Evolutionary conservation across 441 rosid species (phyloP), one percentile per base, ranked within the genome.

Genomic region (Populus hybrid): DNA sequence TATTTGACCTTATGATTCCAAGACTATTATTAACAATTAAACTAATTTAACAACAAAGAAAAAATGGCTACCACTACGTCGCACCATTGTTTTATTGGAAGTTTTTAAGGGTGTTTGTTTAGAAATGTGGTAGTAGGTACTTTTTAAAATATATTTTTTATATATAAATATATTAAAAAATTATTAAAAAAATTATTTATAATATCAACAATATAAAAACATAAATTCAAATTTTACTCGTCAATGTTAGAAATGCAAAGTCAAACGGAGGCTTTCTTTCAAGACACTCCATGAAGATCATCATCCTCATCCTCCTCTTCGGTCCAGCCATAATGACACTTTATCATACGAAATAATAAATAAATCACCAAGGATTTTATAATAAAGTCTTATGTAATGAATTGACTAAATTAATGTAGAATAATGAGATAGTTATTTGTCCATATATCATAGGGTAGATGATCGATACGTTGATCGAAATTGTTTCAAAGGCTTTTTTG

Each of bases 41-140:
- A 46, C 7, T 46, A 14, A 1, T 46, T 46, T 14, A 10, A 42
- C 16, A 36, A 11, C 10, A 42, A 42, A 42, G 10, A 0, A 42
- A 3, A 42, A 9, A 46, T 3, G 57, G 57, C 6, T 3, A 1
- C 0, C 18, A 46, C 20, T 4, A 46, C 4, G 28, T 26, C 53
- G 57, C 57, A 0, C 20, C 16, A 46, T 46, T 46, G 6, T 46
- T 46, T 46, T 14, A 46, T 46, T 14, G 2, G 57, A 46, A 46
- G 42, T 0, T 8, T 38, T 38, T 9, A 0, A 38, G 0, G 10
- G 42, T 2, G 11, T 36, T 8, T 7, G 11, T 36, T 8, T 7
- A 3, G 0, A 9, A 9, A 0, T 9, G 3, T 38, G 3, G 0
- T 38, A 2, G 0, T 38, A 2, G 3, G 0, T 9, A 3, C 0